These are phyloP conservation scores for Xylogone sp. DNA, from an alignment of 2,329 filamentous ascomycete species.

Conservation along the genomic window DNA sequence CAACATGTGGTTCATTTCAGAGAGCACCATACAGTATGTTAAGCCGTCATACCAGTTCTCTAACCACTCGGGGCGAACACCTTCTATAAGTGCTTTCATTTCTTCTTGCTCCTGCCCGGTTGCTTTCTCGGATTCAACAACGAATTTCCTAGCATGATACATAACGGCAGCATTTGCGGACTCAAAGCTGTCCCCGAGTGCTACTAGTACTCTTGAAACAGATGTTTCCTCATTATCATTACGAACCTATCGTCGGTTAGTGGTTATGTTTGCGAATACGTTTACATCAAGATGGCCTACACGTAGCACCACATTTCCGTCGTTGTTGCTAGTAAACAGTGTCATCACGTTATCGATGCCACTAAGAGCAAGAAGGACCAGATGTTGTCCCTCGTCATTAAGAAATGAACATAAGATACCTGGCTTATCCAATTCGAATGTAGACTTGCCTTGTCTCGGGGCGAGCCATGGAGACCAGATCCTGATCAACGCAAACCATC, in stretches of 20 bases:
- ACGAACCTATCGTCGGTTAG: conserved; percentile 39
- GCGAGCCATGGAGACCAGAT: conserved; percentile 82
- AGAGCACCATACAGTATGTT: conserved; percentile 62
- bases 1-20: neutral
- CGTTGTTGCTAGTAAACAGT: conserved; percentile 59
- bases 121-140: conserved; percentile 41
- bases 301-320: conserved; percentile 65
- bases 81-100: conserved; percentile 40
- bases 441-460: conserved; percentile 72
- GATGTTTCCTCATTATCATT: conserved; percentile 62
- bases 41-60: conserved; percentile 90
- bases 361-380: conserved; percentile 76
- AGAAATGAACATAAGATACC: conserved; percentile 77
- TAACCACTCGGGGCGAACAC: conserved; percentile 62
- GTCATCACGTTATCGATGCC: conserved; percentile 68
- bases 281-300: too few species aligned
- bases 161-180: conserved; percentile 74
- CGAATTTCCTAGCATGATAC: conserved; percentile 76
- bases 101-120: conserved; percentile 42
- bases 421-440: conserved; percentile 70
- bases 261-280: too few species aligned
- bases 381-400: conserved; percentile 63
- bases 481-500: conserved; percentile 80
- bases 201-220: conserved; percentile 61
- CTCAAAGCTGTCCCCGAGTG: conserved; percentile 70